phyloP scores from a whole-genome alignment of 192 early-diverging fungal genomes.

The Pilaira anomala region DNA sequence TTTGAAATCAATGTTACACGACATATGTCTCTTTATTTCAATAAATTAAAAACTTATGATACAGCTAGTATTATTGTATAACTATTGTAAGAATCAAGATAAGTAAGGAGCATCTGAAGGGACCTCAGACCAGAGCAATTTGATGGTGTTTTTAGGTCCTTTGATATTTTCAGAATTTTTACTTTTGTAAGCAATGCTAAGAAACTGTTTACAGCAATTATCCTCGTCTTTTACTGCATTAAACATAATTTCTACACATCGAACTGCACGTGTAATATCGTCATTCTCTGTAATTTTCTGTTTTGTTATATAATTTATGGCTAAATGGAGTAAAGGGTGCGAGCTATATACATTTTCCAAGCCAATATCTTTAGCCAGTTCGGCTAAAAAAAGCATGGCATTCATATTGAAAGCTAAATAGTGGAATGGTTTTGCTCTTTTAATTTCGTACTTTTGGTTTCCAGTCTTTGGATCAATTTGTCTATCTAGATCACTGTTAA shows the following conservation, averaged over 20 bases:
- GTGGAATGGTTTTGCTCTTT: constrained; percentile 35
- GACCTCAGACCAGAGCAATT: constrained; percentile 10
- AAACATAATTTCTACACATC: constrained; percentile 15
- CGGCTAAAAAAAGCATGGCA: constrained; percentile 28
- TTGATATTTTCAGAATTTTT: constrained; percentile 8
- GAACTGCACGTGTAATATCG: constrained; percentile 22
- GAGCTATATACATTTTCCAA: background rate
- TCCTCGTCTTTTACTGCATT: constrained; percentile 13
- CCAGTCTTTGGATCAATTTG: constrained; percentile 28
- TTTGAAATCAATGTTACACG: too few relatives aligned
- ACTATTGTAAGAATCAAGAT: too few relatives aligned
- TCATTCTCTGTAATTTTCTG: constrained; percentile 7
- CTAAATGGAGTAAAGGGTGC: constrained; percentile 17
- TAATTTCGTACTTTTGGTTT: constrained; percentile 33
- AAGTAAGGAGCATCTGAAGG: too few relatives aligned
- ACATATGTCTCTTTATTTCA: too few relatives aligned
- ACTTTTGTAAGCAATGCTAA: background rate
- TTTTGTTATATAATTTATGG: constrained; percentile 17
- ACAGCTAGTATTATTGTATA: too few relatives aligned
- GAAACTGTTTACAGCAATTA: constrained; percentile 7
- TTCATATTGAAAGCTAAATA: constrained; percentile 38
- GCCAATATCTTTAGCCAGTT: background rate
- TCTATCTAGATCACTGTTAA: constrained; percentile 2
- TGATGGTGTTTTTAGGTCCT: constrained; percentile 14
- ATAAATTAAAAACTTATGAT: too few relatives aligned